These are phyloP conservation scores for Nissolia schottii DNA, from an alignment of 306 rosid species.

Conservation along the genomic window DNA sequence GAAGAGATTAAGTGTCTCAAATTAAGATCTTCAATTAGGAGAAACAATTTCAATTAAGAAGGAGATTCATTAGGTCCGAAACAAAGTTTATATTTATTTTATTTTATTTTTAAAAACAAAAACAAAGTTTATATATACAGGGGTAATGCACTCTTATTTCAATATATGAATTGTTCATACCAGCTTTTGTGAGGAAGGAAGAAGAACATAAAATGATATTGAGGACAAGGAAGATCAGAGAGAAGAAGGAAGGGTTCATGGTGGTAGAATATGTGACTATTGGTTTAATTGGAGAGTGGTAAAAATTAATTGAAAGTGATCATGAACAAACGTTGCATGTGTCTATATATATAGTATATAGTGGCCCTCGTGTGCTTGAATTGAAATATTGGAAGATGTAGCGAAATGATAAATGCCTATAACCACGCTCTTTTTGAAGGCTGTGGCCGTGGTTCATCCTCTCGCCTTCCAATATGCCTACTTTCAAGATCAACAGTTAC, in stretches of 20 bases:
- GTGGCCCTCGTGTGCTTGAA: too few relatives aligned
- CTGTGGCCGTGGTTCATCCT: too few relatives aligned
- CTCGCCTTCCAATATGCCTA: too few relatives aligned
- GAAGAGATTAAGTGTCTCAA: neutral
- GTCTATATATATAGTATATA: too few relatives aligned
- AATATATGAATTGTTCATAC: constrained; percentile 29
- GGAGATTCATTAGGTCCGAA: neutral
- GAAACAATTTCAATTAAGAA: neutral
- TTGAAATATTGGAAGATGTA: too few relatives aligned
- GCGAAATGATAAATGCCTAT: too few relatives aligned
- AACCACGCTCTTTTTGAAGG: too few relatives aligned
- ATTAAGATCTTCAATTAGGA: neutral
- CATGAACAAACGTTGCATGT: too few relatives aligned
- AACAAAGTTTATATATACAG: neutral
- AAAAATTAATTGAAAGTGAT: neutral
- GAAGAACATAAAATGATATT: constrained; percentile 25
- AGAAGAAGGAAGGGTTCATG: constrained; percentile 12
- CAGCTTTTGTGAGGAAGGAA: constrained; percentile 33
- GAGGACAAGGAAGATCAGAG: constrained; percentile 15
- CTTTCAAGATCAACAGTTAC: too few relatives aligned
- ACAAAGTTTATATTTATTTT: too few relatives aligned
- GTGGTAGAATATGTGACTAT: neutral
- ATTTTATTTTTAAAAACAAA: too few relatives aligned
- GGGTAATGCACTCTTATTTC: neutral
- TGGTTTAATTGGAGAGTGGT: neutral